Evolutionary conservation across 2,329 filamentous ascomycete genomes (phyloP).

Genomic region (Neopestalotiopsis sp.): DNA sequence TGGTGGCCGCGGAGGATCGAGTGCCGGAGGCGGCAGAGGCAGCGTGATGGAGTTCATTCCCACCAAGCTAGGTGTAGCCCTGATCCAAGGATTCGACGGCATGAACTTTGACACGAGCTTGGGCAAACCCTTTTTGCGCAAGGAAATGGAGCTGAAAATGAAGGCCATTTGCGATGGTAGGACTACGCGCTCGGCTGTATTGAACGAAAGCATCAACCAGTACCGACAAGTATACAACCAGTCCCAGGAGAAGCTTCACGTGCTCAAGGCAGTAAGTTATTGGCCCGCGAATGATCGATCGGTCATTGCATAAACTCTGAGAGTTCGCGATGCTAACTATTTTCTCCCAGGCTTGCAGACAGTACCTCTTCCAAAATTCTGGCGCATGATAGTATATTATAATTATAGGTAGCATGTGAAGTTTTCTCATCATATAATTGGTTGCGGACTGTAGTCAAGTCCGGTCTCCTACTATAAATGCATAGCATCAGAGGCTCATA

Average conservation of each 20-base stretch:
- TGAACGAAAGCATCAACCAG: constrained; percentile 83
- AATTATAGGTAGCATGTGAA: not conserved
- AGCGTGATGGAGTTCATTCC: constrained; percentile 87
- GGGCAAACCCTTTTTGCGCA: constrained; percentile 93
- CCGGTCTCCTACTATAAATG: not conserved
- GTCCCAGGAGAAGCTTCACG: constrained; percentile 75
- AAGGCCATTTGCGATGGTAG: constrained; percentile 92
- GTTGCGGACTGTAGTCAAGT: not conserved
- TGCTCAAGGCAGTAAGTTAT: constrained; percentile 63
- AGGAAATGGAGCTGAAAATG: constrained; percentile 98
- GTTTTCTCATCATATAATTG: not conserved
- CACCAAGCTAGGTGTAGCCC: constrained; percentile 85
- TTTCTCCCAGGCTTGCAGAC: constrained; percentile 52
- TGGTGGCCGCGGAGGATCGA: constrained; percentile 45
- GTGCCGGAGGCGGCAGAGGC: constrained; percentile 44
- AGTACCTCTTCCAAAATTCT: constrained; percentile 53
- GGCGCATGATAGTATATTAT: constrained; percentile 4
- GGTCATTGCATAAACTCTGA: not conserved
- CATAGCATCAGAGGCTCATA: not conserved
- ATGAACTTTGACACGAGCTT: constrained; percentile 93
- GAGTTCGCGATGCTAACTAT: not conserved
- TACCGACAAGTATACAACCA: constrained; percentile 87
- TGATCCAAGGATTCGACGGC: constrained; percentile 93
- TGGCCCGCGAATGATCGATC: constrained; percentile 3
- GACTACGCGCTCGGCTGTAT: constrained; percentile 73